Evolutionary conservation across 805 yeast species (phyloP).

Genomic region (Metschnikowia proteae): DNA sequence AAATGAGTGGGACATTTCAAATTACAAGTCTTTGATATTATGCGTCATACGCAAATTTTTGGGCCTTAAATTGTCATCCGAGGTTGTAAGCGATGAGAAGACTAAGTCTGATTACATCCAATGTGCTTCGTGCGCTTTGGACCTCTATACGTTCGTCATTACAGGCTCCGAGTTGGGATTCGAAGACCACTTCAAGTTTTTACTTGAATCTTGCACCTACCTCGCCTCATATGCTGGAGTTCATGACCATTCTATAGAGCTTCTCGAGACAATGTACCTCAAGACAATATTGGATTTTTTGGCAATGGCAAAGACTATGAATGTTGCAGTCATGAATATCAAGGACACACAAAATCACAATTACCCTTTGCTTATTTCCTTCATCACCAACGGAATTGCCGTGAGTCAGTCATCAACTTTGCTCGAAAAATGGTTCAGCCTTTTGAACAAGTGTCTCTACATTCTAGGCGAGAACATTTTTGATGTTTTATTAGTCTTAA

Average conservation of each 20-base stretch:
- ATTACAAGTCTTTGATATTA: conserved; percentile 56
- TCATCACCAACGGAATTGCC: conserved; percentile 48
- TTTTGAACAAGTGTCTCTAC: conserved; percentile 50
- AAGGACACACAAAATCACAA: conserved; percentile 24
- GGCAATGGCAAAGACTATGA: conserved; percentile 27
- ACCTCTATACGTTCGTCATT: conserved; percentile 40
- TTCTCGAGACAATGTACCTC: conserved; percentile 26
- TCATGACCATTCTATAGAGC: conserved; percentile 22
- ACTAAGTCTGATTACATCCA: conserved; percentile 20
- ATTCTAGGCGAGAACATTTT: conserved; percentile 52
- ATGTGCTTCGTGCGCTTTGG: conserved; percentile 39
- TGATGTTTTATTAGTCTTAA: conserved; percentile 51
- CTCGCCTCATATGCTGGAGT: conserved; percentile 15
- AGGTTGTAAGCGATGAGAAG: conserved; percentile 19
- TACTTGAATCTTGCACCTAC: conserved; percentile 36
- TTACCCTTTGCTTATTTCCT: conserved; percentile 37
- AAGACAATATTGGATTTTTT: conserved; percentile 28
- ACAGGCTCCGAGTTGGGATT: conserved; percentile 60
- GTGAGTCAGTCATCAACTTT: conserved; percentile 41
- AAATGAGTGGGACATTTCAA: conserved; percentile 50
- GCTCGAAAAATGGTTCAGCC: conserved; percentile 45
- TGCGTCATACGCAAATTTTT: conserved; percentile 47
- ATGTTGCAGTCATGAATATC: conserved; percentile 27
- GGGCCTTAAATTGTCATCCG: conserved; percentile 20
- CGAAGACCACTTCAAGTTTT: conserved; percentile 37